phyloP scores from a whole-genome alignment of 1,284 basidiomycete species.

The Volvariella surrecta region DNA sequence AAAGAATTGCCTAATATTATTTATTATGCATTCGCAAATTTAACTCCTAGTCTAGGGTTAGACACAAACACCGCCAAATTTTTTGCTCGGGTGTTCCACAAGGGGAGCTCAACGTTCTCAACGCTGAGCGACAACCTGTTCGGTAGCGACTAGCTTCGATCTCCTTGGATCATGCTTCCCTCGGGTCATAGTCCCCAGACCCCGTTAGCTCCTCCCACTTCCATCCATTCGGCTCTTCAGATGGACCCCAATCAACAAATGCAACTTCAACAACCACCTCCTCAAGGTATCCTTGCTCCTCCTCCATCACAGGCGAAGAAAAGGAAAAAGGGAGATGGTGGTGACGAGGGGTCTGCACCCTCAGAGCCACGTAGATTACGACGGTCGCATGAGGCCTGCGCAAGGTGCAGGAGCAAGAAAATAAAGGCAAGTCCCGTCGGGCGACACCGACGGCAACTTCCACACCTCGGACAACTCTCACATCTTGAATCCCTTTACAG shows the following conservation, averaged over 20 bases:
- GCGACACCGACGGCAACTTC: conserved; percentile 77
- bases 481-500: conserved; percentile 29
- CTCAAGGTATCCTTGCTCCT: conserved; percentile 25
- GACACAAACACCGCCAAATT: conserved; percentile 24
- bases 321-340: conserved; percentile 48
- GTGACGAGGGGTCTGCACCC: conserved; percentile 42
- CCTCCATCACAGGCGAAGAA: conserved; percentile 34
- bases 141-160: conserved; percentile 10
- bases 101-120: conserved; percentile 17
- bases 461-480: conserved; percentile 23
- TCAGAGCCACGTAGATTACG: conserved; percentile 70
- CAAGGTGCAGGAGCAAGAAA: conserved; percentile 85
- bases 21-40: too few species aligned
- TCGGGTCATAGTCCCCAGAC: conserved; percentile 20
- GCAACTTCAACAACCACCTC: conserved; percentile 18
- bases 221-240: conserved; percentile 52
- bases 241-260: conserved; percentile 53
- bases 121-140: conserved; percentile 17
- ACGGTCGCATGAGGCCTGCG: conserved; percentile 81
- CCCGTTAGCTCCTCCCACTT: conserved; percentile 23
- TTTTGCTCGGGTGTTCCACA: conserved; percentile 9
- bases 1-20: too few species aligned
- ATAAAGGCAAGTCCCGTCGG: conserved; percentile 87
- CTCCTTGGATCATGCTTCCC: conserved; percentile 22
- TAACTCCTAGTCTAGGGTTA: conserved; percentile 16